A percentile compares a stretch with the other conserved stretches of the same genome.
phyloP scores from a whole-genome alignment of 2,329 filamentous ascomycete genomes.

The Diaporthe longicolla region DNA sequence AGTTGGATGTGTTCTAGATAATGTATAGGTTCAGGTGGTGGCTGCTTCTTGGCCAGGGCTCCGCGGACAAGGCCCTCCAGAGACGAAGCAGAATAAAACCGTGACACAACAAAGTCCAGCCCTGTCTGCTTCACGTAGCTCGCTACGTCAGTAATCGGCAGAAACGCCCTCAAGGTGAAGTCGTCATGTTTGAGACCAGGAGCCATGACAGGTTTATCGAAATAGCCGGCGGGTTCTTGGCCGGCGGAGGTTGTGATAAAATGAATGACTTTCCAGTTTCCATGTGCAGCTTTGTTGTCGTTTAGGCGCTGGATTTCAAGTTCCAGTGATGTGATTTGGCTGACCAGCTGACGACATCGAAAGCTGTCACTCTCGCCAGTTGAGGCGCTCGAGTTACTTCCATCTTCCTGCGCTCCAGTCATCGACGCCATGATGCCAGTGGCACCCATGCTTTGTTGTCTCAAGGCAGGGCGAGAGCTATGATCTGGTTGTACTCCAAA shows the following conservation, averaged over 20 bases:
- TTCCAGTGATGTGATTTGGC: neutral
- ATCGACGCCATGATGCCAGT: neutral
- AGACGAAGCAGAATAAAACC: neutral
- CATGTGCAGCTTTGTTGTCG: rapidly evolving
- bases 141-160: neutral
- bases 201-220: neutral
- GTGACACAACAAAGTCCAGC: neutral
- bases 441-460: neutral
- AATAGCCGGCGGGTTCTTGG: rapidly evolving
- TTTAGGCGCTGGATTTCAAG: neutral
- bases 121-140: neutral
- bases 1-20: neutral
- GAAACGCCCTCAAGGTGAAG: neutral
- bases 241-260: rapidly evolving
- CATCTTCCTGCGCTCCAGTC: neutral
- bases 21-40: neutral
- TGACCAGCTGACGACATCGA: neutral
- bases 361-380: neutral
- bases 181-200: neutral
- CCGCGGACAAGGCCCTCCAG: neutral
- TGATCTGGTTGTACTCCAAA: too few species aligned
- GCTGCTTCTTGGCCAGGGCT: neutral
- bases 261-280: neutral
- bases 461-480: rapidly evolving
- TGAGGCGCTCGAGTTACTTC: neutral